Base-by-base conservation (phyloP, 2,329 filamentous ascomycete species). In the Stenocarpella maydis region DNA sequence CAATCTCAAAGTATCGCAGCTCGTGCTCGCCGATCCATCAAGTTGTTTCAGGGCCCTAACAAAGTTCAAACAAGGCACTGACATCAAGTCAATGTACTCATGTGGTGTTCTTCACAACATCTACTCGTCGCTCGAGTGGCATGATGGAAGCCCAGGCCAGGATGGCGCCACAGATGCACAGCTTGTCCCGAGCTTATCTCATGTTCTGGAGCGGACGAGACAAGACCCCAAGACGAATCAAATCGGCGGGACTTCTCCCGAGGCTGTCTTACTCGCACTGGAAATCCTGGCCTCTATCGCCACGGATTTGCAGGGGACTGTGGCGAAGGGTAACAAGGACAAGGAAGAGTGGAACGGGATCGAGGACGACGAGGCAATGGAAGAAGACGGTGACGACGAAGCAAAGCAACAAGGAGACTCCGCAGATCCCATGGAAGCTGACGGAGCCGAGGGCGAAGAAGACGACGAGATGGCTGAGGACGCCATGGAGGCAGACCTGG, bases 201-300 rank as follows among this genome's bases (percentile, higher is more conserved):
- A 74, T 6, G 78, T 78, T 0, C 74, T 86, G n/a, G 79, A 80
- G 64, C 76, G 76, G 67, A 76, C 79, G 4, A 74, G 72, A n/a
- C 71, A 78, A 19, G 73, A 72, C 26, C 55, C 68, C 10, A 71
- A 69, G 49, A 73, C 67, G 71, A 75, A 58, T 15, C 71, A 66
- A 73, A 21, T 76, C 74, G 75, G 82, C 43, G 81, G 78, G 39
- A 71, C 77, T 24, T 78, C 78, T 67, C 82, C 79, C 75, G 85
- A 87, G 71, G 82, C 85, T 47, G 77, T 86, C 64, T 82, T 86
- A 74, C 77, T 89, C 19, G 87, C 88, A 3, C 79, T 92, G 0
- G 88, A 91, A 77, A 86, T 89, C 19, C 80, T 91, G 0, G 89
- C 88, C 4, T 88, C 88, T 8, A 91, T 92, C 55, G 88, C 88